phyloP scores from a whole-genome alignment of 2,329 filamentous ascomycete species.

The Colletotrichum tamarilloi region DNA sequence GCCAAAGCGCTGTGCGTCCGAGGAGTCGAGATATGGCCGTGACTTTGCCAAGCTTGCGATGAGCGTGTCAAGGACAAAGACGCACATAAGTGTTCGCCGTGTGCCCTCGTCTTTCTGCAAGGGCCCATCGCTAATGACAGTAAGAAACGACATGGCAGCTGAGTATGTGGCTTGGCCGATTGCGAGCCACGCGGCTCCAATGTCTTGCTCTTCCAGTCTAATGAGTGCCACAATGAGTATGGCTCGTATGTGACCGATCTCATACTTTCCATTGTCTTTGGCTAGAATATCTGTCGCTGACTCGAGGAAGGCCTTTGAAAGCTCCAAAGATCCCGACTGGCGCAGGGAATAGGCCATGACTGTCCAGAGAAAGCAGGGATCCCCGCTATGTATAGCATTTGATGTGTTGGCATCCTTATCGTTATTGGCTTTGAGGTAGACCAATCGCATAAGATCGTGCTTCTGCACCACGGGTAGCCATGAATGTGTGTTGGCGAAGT shows the following conservation, averaged over 20 bases:
- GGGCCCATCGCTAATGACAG: too few species aligned
- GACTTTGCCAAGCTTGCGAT: conserved; percentile 8
- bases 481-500: conserved; percentile 11
- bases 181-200: conserved; percentile 19
- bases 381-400: background rate
- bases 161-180: conserved; percentile 19
- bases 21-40: conserved; percentile 10
- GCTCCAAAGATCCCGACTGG: background rate
- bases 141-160: background rate
- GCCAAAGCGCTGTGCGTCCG: background rate
- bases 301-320: background rate
- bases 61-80: conserved; percentile 27
- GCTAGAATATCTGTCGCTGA: background rate
- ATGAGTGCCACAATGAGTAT: conserved; percentile 14
- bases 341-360: conserved; percentile 19
- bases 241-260: conserved; percentile 17
- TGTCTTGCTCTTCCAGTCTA: background rate
- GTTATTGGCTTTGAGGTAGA: background rate
- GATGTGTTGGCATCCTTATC: background rate
- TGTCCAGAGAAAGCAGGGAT: conserved; percentile 15
- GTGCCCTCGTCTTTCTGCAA: background rate
- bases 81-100: background rate
- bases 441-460: conserved; percentile 21
- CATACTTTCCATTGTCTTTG: background rate
- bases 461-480: conserved; percentile 25